Base-by-base conservation (phyloP, 2,329 filamentous ascomycete genomes). In the Alternaria sp. region DNA sequence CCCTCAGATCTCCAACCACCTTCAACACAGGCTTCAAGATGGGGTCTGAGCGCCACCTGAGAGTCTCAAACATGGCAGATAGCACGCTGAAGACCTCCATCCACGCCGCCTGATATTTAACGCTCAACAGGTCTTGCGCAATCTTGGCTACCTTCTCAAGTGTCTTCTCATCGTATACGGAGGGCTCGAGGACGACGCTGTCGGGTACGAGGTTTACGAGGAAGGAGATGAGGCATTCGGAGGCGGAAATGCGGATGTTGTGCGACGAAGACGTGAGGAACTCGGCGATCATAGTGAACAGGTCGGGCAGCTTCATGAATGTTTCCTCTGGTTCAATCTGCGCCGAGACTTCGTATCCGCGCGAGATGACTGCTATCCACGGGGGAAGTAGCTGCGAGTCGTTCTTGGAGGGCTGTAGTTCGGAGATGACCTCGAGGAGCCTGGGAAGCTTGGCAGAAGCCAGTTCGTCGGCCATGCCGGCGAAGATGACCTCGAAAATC, bases 401-500 rank as follows among this genome's bases (percentile, higher is more conserved):
- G 79, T 95, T 97, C 70, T 94, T 89, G 4, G 93, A 92, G 9
- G 96, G 96, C 70, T 95, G 93, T 69, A 99, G 83, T 78, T 98
- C 94, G 12, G 91, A 90, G 70, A 99, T 97, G 56, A 96, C 93
- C 68, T 97, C 93, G 73, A 98, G 87, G 12, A 99, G 86, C 60
- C 92, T 88, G 3, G 94, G 93, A 12, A 99, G 86, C 81, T 98
- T 99, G 1, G 93, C 88, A 3, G 93, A 96, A 0, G 94, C 92
- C 52, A 94, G 86, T 69, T 97, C 93, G 69, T 94, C 91, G 15
- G 90, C 88, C 91, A 99, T 94, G 8, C 93, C 91, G 72, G 91
- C 91, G 69, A 99, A 98, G 47, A 98, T 97, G 79, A 97, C 91
- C 79, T 99, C 96, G 74, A 99, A 99, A 5, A 98, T 95, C 69